phyloP scores from a whole-genome alignment of 768 basidiomycete genomes.

The Suillus hirtellus region DNA sequence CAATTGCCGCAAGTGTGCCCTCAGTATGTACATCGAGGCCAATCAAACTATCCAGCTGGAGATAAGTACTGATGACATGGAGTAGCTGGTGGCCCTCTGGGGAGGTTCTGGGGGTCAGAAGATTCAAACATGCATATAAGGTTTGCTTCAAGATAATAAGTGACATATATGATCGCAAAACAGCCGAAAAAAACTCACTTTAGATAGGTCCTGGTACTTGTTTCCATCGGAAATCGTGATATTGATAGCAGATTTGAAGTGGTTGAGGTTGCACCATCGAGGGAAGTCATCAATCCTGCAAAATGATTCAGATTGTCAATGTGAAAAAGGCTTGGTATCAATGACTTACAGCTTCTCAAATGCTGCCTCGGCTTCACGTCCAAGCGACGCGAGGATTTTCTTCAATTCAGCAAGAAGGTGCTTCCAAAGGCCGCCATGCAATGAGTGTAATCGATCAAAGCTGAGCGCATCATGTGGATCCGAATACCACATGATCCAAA shows the following conservation, averaged over 20 bases:
- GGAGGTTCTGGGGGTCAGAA: background rate
- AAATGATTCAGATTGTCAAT: slow-evolving; percentile 5
- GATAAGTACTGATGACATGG: slow-evolving; percentile 29
- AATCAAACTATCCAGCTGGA: slow-evolving; percentile 32
- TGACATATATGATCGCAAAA: slow-evolving; percentile 1
- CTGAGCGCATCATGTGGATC: slow-evolving; percentile 36
- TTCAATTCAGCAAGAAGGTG: slow-evolving; percentile 34
- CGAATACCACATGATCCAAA: slow-evolving; percentile 37
- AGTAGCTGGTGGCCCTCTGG: slow-evolving; percentile 28
- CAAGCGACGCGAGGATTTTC: slow-evolving; percentile 18
- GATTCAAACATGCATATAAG: background rate
- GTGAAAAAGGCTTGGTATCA: slow-evolving; percentile 3
- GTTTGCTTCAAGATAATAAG: slow-evolving; percentile 4
- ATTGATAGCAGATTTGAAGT: slow-evolving; percentile 28
- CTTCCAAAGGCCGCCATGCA: slow-evolving; percentile 34
- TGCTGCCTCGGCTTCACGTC: slow-evolving; percentile 9
- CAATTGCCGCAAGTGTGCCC: slow-evolving; percentile 23
- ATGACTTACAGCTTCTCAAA: slow-evolving; percentile 27
- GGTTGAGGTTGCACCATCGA: slow-evolving; percentile 35
- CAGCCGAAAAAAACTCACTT: slow-evolving; percentile 23
- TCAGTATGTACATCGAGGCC: slow-evolving; percentile 35
- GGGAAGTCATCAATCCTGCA: slow-evolving; percentile 32
- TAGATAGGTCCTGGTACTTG: slow-evolving; percentile 39
- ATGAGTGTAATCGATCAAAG: slow-evolving; percentile 41
- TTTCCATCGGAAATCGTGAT: slow-evolving; percentile 35